These are phyloP conservation scores for Hypoxylon fragiforme DNA, from an alignment of 495 filamentous ascomycete species.

Conservation along the genomic window DNA sequence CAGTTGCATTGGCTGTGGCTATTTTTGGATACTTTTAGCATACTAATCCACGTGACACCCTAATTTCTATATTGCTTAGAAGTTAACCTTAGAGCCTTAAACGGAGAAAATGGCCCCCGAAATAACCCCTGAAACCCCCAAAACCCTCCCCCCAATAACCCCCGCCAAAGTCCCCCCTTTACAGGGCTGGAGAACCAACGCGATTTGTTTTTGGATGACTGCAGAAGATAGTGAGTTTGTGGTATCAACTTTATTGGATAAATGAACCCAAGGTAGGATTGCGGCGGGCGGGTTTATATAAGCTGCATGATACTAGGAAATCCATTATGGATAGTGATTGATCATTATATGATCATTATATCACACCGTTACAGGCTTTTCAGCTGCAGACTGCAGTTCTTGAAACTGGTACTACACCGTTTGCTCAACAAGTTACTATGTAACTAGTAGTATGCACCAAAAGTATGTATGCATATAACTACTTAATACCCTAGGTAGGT, in stretches of 20 bases:
- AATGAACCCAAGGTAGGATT: conserved; percentile 19
- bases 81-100: background rate
- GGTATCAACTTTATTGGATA: conserved; percentile 11
- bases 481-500: too few relatives aligned
- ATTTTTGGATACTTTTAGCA: background rate
- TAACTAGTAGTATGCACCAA: too few relatives aligned
- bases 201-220: background rate
- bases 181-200: background rate
- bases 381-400: conserved; percentile 13
- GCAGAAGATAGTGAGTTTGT: background rate
- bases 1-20: conserved; percentile 17
- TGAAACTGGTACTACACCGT: conserved; percentile 23
- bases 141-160: background rate
- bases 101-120: background rate
- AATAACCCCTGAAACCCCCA: background rate
- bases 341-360: conserved; percentile 2
- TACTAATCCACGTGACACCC: conserved; percentile 22
- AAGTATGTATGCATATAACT: too few relatives aligned
- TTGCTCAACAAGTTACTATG: too few relatives aligned
- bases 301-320: conserved; percentile 2
- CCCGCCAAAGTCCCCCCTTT: background rate
- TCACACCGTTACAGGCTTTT: conserved; percentile 15
- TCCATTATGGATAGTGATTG: background rate
- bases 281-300: conserved; percentile 8
- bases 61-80: background rate